phyloP scores from a whole-genome alignment of 2,329 filamentous ascomycete species.

The Neopestalotiopsis sp. region DNA sequence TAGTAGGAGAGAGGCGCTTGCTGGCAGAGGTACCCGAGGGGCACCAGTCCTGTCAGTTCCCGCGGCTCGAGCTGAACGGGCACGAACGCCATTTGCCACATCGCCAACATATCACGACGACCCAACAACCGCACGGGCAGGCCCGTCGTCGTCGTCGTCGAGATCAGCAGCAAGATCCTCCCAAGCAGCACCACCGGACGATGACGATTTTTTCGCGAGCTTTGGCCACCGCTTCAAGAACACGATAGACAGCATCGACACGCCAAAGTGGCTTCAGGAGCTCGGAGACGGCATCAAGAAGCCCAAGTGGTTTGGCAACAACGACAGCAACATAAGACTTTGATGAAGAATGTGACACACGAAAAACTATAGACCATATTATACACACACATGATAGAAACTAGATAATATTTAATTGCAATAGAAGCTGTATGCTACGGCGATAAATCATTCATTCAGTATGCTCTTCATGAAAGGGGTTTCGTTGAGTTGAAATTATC shows the following conservation, averaged over 20 bases:
- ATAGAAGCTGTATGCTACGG: neutral
- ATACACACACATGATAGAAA: constrained; percentile 4
- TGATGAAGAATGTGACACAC: neutral
- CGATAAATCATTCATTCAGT: neutral
- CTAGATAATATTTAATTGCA: constrained; percentile 9
- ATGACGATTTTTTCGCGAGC: constrained; percentile 83
- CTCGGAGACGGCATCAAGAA: constrained; percentile 72
- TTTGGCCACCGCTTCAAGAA: constrained; percentile 88
- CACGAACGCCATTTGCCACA: constrained; percentile 49
- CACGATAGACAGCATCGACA: constrained; percentile 82
- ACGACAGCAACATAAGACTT: constrained; percentile 40
- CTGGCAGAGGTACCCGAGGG: constrained; percentile 42
- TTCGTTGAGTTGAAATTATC: too few species aligned
- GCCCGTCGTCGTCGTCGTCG: constrained; percentile 39
- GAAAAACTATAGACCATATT: constrained; percentile 3
- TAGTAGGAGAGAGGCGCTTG: constrained; percentile 51
- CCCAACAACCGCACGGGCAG: constrained; percentile 19
- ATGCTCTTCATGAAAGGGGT: neutral
- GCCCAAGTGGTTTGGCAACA: constrained; percentile 80
- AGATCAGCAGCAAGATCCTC: constrained; percentile 39
- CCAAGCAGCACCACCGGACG: constrained; percentile 63
- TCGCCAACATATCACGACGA: constrained; percentile 41
- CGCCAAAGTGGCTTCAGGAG: constrained; percentile 82
- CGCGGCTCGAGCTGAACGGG: constrained; percentile 39
- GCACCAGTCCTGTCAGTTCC: constrained; percentile 56